Base-by-base conservation (phyloP, 2,329 filamentous ascomycete species). In the Neofusicoccum sp. region DNA sequence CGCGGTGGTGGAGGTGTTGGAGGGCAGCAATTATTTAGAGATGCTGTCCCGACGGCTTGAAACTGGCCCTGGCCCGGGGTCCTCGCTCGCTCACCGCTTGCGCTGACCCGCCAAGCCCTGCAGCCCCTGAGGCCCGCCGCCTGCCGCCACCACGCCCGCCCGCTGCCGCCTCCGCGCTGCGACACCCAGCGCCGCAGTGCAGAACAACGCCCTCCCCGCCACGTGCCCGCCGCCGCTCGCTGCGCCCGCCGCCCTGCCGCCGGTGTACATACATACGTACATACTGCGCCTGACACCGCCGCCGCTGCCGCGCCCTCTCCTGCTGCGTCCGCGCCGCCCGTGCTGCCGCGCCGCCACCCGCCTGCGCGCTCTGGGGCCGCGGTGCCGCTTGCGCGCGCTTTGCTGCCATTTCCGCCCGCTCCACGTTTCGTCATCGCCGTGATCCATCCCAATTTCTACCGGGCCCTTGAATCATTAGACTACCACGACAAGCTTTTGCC, bases 21-120 rank as follows among this genome's bases (percentile, higher is more conserved):
- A 28, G 20, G 51, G 20, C n/a, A 30, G 30, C 48, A 53, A 56
- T 56, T 56, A 56, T 56, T 56, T 56, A 56, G 51, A 56, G 51
- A 56, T 56, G 51, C 51, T 56, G 51, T 56, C 51, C 51, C 51
- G 51, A 43, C 51, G 51, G 51, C n/a, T 43, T 56, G 51, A 56
- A 56, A 56, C 51, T 56, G 51, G 51, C 41, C 51, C 51, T 56
- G 41, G 51, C 51, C 41, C 51, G 51, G 51, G 51, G 51, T 56
- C 51, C 51, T 31, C 30, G 24, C n/a, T 28, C 48, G 48, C 33
- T 56, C 51, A 56, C 51, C 51, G 51, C 51, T 56, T 56, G 38
- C 40, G 38, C 36, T 48, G 45, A 6, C 20, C 45, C 28, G 28
- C 45, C 28, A 48, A 48, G 45, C 45, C 16, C 45, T 30, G 33